Percentiles rank a stretch among this genome's conserved stretches.
Conservation (phyloP, 768 basidiomycete species). For the Suillus fuscotomentosus region DNA sequence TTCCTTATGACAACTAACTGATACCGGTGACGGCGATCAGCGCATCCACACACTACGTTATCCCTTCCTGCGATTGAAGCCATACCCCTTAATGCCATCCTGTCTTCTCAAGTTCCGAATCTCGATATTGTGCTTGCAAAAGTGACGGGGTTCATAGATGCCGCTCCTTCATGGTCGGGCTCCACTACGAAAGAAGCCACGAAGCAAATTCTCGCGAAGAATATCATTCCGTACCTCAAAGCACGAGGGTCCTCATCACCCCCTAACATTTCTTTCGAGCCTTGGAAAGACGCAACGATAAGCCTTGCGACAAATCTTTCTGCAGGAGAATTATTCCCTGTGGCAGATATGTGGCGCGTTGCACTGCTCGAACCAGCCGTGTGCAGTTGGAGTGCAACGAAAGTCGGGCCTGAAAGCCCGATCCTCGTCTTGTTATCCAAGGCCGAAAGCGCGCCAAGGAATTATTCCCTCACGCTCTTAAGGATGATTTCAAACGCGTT, state of each 20-base stretch:
- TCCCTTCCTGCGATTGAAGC: conserved; percentile 59
- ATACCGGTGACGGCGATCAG: conserved; percentile 35
- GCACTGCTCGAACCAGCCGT: conserved; percentile 65
- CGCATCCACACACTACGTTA: conserved; percentile 70
- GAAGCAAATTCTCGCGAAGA: conserved; percentile 47
- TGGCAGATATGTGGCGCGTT: conserved; percentile 82
- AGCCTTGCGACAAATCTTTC: conserved; percentile 47
- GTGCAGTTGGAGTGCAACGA: conserved; percentile 46
- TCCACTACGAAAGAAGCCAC: conserved; percentile 33
- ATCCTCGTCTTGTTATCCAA: conserved; percentile 47
- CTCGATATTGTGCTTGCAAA: conserved; percentile 64
- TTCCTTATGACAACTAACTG: background rate
- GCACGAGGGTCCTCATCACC: conserved; percentile 43
- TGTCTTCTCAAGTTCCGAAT: conserved; percentile 70
- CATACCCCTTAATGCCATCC: conserved; percentile 69
- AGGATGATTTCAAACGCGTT: conserved; percentile 72
- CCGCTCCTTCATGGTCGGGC: conserved; percentile 35
- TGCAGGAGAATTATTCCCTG: conserved; percentile 64
- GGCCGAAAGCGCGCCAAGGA: conserved; percentile 41
- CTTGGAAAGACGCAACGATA: conserved; percentile 49
- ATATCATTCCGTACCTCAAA: conserved; percentile 66
- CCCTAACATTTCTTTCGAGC: conserved; percentile 37
- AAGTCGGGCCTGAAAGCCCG: conserved; percentile 35
- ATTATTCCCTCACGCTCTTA: conserved; percentile 61
- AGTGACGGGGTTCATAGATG: conserved; percentile 60